Evolutionary conservation across 2,329 filamentous ascomycete genomes (phyloP), one percentile per base, ranked within the genome.

Genomic region (Neospermospora avenae): DNA sequence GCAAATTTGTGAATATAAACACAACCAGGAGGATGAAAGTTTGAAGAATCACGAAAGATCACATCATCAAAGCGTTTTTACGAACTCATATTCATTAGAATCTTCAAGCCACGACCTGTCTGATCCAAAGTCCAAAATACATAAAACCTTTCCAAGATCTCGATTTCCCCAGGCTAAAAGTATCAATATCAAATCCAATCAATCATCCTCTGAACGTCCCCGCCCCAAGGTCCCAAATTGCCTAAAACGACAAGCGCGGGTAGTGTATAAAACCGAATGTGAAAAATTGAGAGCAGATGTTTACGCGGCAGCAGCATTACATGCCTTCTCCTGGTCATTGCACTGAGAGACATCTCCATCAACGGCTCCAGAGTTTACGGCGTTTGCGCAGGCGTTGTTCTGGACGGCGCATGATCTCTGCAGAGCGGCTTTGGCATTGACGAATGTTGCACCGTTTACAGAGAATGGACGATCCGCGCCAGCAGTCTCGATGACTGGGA

Each of bases 391-490:
- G 3, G 71, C 74, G 67, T 86, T 87, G 75, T 84, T 81, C 75
- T 88, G 69, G 84, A 70, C 48, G 62, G 84, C 80, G 70, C 86
- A 89, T 37, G 83, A 80, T 49, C 86, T 78, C 73, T 86, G 80
- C 42, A 81, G 74, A 20, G 86, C 86, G 10, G 80, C 81, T 3
- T 71, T 74, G 65, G 81, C 71, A 70, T 81, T 81, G 41, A 80
- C 80, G 70, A 89, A 88, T 39, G 77, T 84, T 75, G 77, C 75
- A 52, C 81, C 81, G 66, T 82, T 80, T 60, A 85, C 81, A 22
- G 72, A 65, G 73, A 86, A 86, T 58, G 83, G 82, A 34, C 84
- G 78, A 58, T 72, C 68, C 6, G 28, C 28, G 22, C 73, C 61
- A 68, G 82, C 74, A 45, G 80, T 79, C 4, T 78, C 77, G 67